Evolutionary conservation across 75 land plant species (phyloP).

Genomic region (Gnetum montanum): DNA sequence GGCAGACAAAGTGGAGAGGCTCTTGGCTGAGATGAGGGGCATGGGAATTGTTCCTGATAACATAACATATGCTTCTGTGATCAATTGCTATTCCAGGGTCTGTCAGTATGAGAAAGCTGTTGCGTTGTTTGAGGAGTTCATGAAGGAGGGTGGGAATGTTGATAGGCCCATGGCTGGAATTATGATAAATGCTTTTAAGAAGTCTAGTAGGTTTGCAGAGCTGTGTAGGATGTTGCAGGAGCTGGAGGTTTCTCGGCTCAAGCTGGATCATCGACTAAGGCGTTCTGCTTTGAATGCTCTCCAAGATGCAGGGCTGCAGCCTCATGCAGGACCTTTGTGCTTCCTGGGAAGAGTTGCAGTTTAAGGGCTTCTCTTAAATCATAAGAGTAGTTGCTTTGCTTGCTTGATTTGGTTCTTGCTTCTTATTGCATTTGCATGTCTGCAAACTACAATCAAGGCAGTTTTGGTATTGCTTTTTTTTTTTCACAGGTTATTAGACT

Average conservation of each 20-base stretch:
- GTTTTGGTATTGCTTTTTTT: too few species aligned
- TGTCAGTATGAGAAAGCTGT: constrained; percentile 44
- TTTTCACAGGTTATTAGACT: too few species aligned
- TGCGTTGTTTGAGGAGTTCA: constrained; percentile 29
- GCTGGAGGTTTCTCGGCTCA: constrained; percentile 34
- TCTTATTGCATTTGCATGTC: too few species aligned
- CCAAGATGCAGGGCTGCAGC: constrained; percentile 51
- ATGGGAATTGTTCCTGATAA: constrained; percentile 39
- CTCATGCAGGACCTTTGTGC: constrained; percentile 23
- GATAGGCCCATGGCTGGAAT: constrained; percentile 58
- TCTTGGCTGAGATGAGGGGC: constrained; percentile 58
- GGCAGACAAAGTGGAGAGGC: constrained; percentile 44
- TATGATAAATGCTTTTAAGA: constrained; percentile 64
- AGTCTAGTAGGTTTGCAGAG: constrained; percentile 28
- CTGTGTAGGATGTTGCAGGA: constrained; percentile 47
- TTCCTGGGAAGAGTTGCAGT: too few species aligned
- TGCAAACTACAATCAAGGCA: too few species aligned
- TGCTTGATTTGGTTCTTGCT: too few species aligned
- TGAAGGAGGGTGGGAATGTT: constrained; percentile 26
- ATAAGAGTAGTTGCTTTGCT: too few species aligned
- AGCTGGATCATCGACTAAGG: constrained; percentile 51
- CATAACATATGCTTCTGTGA: constrained; percentile 60
- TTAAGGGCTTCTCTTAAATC: too few species aligned
- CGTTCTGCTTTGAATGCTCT: constrained; percentile 44
- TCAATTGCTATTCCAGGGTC: constrained; percentile 43